Percentiles rank a stretch among this genome's conserved stretches.
phyloP scores from a whole-genome alignment of 352 stramenopile genomes.

The Pythium monospermum region DNA sequence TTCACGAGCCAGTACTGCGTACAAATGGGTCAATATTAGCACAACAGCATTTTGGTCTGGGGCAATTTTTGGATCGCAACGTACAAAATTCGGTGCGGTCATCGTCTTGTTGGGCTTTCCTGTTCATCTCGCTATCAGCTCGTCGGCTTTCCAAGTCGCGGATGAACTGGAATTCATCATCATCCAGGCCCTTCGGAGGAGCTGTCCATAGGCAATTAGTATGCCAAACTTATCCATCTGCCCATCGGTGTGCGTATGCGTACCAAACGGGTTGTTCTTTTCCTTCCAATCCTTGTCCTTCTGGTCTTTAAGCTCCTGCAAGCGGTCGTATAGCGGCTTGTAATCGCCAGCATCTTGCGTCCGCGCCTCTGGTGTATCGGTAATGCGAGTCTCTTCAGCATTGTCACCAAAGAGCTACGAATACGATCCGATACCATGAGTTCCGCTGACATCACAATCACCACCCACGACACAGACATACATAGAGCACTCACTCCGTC shows the following conservation, averaged over 20 bases:
- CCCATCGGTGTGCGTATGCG: too few relatives aligned
- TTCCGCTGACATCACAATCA: neutral
- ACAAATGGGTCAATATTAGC: neutral
- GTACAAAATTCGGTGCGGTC: constrained; percentile 71
- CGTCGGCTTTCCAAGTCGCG: constrained; percentile 58
- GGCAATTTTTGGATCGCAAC: too few relatives aligned
- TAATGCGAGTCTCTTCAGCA: constrained; percentile 75
- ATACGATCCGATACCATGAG: too few relatives aligned
- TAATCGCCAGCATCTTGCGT: constrained; percentile 43
- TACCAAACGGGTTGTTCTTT: constrained; percentile 87
- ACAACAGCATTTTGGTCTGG: neutral
- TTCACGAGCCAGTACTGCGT: constrained; percentile 57
- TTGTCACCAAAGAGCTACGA: constrained; percentile 86
- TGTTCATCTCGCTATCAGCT: constrained; percentile 36
- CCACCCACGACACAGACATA: neutral
- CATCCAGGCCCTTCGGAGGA: constrained; percentile 79
- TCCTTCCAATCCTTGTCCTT: constrained; percentile 87
- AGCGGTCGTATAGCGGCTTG: constrained; percentile 74
- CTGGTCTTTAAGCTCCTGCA: constrained; percentile 71
- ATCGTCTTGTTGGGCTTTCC: constrained; percentile 64
- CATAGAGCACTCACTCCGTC: constrained; percentile 50
- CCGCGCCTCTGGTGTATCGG: constrained; percentile 43
- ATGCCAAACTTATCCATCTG: too few relatives aligned
- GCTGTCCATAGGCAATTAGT: constrained; percentile 34
- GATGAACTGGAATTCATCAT: constrained; percentile 84